Base-by-base conservation (phyloP, 257 asterid species). In the Capsicum baccatum region DNA sequence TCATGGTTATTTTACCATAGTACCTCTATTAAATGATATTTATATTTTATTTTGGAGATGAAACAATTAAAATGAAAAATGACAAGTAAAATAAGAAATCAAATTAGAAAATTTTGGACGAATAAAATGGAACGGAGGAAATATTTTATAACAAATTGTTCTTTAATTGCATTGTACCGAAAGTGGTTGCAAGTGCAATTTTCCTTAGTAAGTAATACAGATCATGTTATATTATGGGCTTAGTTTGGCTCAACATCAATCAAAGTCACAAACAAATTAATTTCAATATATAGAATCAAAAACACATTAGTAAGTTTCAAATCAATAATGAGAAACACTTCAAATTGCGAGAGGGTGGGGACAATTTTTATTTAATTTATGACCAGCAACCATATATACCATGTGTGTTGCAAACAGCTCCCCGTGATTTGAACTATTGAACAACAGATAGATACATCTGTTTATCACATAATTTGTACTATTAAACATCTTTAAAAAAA, bases 361-460 rank as follows among this genome's bases (percentile, higher is more conserved):
- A 74, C 81, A 21, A 26, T 15, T 68, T 68, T 68, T 5, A 50
- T 50, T 35, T 21, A 21, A 44, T 71, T 74, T 50, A 21, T 74
- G 39, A 52, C 21, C 62, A 74, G 21, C 62, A 74, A 52, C 47
- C n/a, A 21, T 2, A 74, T 50, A 21, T 15, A 21, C 47, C 47
- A 66, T 12, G 70, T 19, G 39, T 11, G 60, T 73, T 48, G 39
- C 80, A 73, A 73, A 73, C 7, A 48, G 42, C 42, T 73, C 60
- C 57, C 60, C 39, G 1, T 50, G 81, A 74, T 48, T 74, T n/a
- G 44, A 44, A 50, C 81, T 50, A 74, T 48, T 48, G 60, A 74
- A 74, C 81, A 6, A 50, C 47, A 19, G 19, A 48, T 73, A 71
- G 9, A 47, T 9, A 69, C 79, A 64, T 11, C 14, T 15, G 10